Base-by-base conservation (phyloP, 257 asterid species). In the Rubia yunnanensis region DNA sequence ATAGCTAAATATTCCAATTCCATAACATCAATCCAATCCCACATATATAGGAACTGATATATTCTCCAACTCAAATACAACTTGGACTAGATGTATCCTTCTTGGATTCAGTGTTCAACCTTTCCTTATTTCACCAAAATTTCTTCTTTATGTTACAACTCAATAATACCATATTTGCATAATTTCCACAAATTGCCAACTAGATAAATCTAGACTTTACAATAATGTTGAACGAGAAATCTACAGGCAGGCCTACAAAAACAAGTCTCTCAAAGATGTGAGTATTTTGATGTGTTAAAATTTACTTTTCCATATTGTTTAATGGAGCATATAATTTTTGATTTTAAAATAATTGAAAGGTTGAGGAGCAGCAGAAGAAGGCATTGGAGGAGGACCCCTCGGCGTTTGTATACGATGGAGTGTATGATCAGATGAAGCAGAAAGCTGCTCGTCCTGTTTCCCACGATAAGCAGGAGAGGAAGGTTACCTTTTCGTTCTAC, bases 371-470 rank as follows among this genome's bases (percentile, higher is more conserved):
- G 79, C 96, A 92, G 67, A 84, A 89, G 84, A 92, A 87, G 82
- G 86, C 96, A 72, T 82, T 92, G 52, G 94, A 87, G 75, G 96
- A 92, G 88, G 96, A 92, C 31, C 96, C 96, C 53, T 78, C 76
- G 13, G 98, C 70, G 26, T 92, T 92, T 59, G 98, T 89, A 70
- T 92, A 92, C 63, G 98, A 92, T 71, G 98, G 96, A 61, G 96
- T 89, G 7, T 89, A 84, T 75, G 96, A 92, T 72, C 69, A 85
- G 54, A 89, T 92, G 95, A 92, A 89, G 81, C 92, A 82, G 83
- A 77, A 92, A 66, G 84, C 83, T 66, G 83, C 83, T 52, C 89
- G 80, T 60, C 96, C 95, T 18, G 61, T 73, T 34, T 76, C 79
- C 66, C 77, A 60, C 59, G 98, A 87, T 65, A 87, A 83, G 53